Percentiles rank a stretch among this genome's conserved stretches.
These are phyloP conservation scores for Daldinia loculata DNA, from an alignment of 495 filamentous ascomycete species.

Conservation along the genomic window DNA sequence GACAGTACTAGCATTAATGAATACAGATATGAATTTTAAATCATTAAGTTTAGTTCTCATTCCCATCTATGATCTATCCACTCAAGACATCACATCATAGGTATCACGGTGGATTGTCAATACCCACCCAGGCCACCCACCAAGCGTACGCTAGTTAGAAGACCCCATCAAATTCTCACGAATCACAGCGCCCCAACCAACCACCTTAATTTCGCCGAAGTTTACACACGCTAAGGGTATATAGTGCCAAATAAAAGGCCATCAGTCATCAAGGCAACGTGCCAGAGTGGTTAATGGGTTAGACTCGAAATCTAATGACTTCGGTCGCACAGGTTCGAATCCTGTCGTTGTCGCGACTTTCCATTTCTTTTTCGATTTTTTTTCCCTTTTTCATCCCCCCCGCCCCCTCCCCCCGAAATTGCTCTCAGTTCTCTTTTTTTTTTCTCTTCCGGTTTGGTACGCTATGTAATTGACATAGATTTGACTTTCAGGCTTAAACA, in stretches of 20 bases:
- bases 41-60: too few species aligned
- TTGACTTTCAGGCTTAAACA: background rate
- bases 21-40: too few species aligned
- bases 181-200: background rate
- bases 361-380: background rate
- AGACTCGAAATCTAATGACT: constrained; percentile 21
- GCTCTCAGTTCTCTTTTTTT: background rate
- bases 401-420: too few species aligned
- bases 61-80: too few species aligned
- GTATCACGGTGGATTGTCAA: too few species aligned
- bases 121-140: too few species aligned
- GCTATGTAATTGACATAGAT: background rate
- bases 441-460: background rate
- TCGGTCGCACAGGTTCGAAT: constrained; percentile 13
- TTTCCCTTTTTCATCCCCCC: too few species aligned
- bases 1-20: too few species aligned
- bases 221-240: background rate
- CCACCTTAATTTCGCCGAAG: background rate
- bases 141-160: too few species aligned
- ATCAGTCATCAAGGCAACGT: constrained; percentile 7
- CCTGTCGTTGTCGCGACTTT: constrained; percentile 11
- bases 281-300: constrained; percentile 20
- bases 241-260: background rate
- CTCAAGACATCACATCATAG: too few species aligned
- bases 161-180: background rate